Evolutionary conservation across 2,329 filamentous ascomycete species (phyloP).

Genomic region (Colletotrichum caudatum): DNA sequence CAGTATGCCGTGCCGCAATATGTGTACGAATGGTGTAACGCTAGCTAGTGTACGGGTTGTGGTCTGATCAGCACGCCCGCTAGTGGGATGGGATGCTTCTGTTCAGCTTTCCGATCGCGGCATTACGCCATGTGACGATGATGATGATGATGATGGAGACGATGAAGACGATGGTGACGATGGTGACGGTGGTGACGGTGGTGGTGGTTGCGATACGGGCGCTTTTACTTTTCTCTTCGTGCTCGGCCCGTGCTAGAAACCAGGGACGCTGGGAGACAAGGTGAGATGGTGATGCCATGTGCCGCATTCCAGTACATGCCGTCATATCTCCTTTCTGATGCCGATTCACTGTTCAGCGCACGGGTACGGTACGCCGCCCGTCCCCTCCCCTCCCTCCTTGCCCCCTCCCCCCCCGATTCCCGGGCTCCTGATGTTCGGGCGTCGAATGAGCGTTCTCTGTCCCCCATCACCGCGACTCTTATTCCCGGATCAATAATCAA

Average conservation of each 20-base stretch:
- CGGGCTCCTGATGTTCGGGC: background rate
- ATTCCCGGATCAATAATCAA: background rate
- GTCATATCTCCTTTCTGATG: conserved; percentile 6
- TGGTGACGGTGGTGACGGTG: background rate
- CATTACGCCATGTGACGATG: conserved; percentile 23
- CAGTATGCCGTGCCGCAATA: background rate
- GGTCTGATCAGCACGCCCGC: conserved; percentile 12
- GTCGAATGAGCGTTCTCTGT: no score
- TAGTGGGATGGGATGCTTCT: conserved; percentile 9
- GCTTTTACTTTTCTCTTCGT: background rate
- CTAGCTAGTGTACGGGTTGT: background rate
- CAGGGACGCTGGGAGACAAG: background rate
- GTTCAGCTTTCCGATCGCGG: conserved; percentile 22
- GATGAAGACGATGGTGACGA: background rate
- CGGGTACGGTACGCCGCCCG: conserved; percentile 13
- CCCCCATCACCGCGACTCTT: conserved; percentile 1
- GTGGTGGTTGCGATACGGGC: conserved; percentile 15
- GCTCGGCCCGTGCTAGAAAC: background rate
- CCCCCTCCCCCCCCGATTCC: background rate
- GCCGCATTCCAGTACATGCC: conserved; percentile 9
- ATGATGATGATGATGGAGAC: background rate
- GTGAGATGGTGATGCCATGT: conserved; percentile 8
- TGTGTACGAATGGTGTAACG: background rate
- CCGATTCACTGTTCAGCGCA: conserved; percentile 12
- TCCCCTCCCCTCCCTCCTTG: background rate